Conservation (phyloP, 2,329 filamentous ascomycete species). For the Aspergillus quadrilineatus region DNA sequence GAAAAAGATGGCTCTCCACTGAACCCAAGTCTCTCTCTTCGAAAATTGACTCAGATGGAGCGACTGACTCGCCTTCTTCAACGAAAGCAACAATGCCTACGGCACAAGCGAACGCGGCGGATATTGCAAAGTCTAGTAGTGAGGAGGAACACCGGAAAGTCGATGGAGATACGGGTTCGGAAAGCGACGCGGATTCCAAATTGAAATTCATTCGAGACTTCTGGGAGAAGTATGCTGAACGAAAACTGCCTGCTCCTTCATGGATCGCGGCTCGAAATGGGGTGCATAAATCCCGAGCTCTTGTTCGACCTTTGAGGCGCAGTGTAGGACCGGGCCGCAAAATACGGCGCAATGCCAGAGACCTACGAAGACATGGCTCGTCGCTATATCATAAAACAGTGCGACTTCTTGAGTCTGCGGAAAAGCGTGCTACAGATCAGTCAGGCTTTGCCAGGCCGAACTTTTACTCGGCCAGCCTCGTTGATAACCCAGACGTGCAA, state of each 20-base stretch:
- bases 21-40: not conserved
- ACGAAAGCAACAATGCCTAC: not conserved
- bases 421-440: not conserved
- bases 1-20: slow-evolving; percentile 27
- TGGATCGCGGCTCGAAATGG: not conserved
- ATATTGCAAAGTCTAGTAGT: not conserved
- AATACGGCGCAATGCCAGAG: not conserved
- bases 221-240: not conserved
- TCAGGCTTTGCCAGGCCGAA: not conserved
- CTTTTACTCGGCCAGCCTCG: not conserved
- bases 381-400: not conserved
- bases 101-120: not conserved
- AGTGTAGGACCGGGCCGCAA: not conserved
- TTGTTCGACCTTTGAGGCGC: not conserved
- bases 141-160: not conserved
- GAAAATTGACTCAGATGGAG: not conserved
- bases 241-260: not conserved
- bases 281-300: not conserved
- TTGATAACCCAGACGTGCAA: not conserved
- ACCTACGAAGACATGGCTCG: no score
- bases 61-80: not conserved
- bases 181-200: not conserved
- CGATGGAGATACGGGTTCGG: not conserved
- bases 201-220: not conserved
- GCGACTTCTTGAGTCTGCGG: slow-evolving; percentile 27